Conservation (phyloP, 2,329 filamentous ascomycete species). For the Pyrenochaeta sp. region DNA sequence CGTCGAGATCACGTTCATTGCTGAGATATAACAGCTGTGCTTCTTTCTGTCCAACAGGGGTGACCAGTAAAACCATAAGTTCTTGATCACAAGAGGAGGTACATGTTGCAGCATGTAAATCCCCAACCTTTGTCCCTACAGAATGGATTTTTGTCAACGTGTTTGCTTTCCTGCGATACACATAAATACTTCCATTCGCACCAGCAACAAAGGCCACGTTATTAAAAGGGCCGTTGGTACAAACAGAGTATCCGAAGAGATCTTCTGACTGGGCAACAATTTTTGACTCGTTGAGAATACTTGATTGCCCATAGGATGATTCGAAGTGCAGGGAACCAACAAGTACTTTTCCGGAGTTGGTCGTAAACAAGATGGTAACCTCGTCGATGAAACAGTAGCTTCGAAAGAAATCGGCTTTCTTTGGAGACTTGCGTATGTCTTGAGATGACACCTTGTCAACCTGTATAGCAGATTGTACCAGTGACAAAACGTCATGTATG, state of each 20-base stretch:
- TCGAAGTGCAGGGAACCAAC: conserved; percentile 35
- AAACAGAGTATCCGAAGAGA: conserved; percentile 59
- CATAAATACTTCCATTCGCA: conserved; percentile 53
- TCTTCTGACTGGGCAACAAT: conserved; percentile 45
- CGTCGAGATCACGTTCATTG: not conserved
- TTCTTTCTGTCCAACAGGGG: conserved; percentile 46
- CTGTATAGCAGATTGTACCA: conserved; percentile 2
- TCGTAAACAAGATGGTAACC: conserved; percentile 65
- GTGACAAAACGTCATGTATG: conserved; percentile 33
- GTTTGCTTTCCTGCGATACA: conserved; percentile 36
- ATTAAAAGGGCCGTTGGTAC: conserved; percentile 47
- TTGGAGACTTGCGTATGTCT: conserved; percentile 26
- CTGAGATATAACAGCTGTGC: conserved; percentile 44
- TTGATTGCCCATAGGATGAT: not conserved
- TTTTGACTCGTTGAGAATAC: conserved; percentile 26
- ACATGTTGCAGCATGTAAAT: conserved; percentile 42
- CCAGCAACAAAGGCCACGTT: conserved; percentile 58
- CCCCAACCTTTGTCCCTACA: conserved; percentile 51
- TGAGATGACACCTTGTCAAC: not conserved
- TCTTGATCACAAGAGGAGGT: not conserved
- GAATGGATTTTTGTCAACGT: conserved; percentile 34
- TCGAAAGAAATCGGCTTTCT: conserved; percentile 58
- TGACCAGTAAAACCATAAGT: conserved; percentile 47
- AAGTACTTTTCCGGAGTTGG: conserved; percentile 66
- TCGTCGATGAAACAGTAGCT: conserved; percentile 70